Evolutionary conservation across 2,329 filamentous ascomycete species (phyloP).

Genomic region (Neofusicoccum ribis): DNA sequence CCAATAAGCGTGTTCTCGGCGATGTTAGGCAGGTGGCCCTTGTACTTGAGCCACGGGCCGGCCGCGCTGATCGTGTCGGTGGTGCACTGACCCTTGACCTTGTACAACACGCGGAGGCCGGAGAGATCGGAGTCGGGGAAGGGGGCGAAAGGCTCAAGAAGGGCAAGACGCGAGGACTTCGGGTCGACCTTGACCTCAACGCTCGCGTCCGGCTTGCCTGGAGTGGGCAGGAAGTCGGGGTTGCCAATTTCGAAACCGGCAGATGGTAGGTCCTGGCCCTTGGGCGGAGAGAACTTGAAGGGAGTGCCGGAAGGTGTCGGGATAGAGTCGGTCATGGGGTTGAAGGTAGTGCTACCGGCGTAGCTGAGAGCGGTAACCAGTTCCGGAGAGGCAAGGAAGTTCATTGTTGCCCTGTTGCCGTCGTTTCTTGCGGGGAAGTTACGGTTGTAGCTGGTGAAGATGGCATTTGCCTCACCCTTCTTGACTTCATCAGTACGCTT

Average conservation of each 20-base stretch:
- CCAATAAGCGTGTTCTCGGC: conserved; percentile 96
- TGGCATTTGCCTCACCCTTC: conserved; percentile 89
- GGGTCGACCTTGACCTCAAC: conserved; percentile 78
- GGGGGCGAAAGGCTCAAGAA: conserved; percentile 84
- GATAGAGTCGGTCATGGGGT: conserved; percentile 86
- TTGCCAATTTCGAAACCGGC: conserved; percentile 82
- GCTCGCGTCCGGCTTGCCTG: conserved; percentile 68
- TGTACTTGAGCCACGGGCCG: conserved; percentile 98
- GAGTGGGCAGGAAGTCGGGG: conserved; percentile 69
- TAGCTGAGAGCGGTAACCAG: conserved; percentile 96
- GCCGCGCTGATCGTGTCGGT: conserved; percentile 98
- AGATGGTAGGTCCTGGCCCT: conserved; percentile 61
- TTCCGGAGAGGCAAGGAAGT: conserved; percentile 96
- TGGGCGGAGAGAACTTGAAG: conserved; percentile 82
- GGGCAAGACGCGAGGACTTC: conserved; percentile 83
- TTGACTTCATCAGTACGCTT: conserved; percentile 80
- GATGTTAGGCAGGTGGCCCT: conserved; percentile 98
- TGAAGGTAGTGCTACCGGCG: conserved; percentile 89
- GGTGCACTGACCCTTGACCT: conserved; percentile 96
- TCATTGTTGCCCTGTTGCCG: conserved; percentile 95
- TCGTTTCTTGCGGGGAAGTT: conserved; percentile 98
- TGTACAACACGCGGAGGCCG: conserved; percentile 84
- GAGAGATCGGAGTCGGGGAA: conserved; percentile 77
- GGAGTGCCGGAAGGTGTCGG: conserved; percentile 74
- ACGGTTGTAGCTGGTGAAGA: conserved; percentile 96